Base-by-base conservation (phyloP, 768 basidiomycete species). In the Melanogaster broomeanus region DNA sequence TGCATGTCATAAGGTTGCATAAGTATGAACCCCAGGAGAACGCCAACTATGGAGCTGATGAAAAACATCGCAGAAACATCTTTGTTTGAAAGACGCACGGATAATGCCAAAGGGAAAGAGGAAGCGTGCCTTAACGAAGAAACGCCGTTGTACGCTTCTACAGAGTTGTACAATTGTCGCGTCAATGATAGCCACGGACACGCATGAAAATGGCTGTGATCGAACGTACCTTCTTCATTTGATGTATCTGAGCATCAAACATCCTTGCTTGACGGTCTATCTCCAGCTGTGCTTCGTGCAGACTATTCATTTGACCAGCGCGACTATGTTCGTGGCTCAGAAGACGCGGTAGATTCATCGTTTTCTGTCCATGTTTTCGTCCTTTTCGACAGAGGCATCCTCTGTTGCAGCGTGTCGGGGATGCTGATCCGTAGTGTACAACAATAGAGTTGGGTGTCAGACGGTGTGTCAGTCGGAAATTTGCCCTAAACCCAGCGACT, bases 51-150 rank as follows among this genome's bases (percentile, higher is more conserved):
- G 12, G 5, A 40, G 35, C 35, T 4, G 3, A 21, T 54, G 54
- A 57, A 51, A 34, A 25, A 56, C 9, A 22, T 25, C 34, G 33
- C n/a, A 3, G 9, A 34, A 40, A 13, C 30, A 42, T 56, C 60
- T 3, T 25, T 24, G 7, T 13, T 27, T 25, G 5, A 25, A 42
- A 35, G 47, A 80, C 84, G 55, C 52, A 88, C 76, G 56, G 34
- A 81, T 46, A n/a, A 92, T 73, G 27, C 89, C 90, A 3, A 89
- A 61, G 6, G 85, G 79, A 62, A 92, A 91, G n/a, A 89, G 68
- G 51, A 88, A 83, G 44, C 81, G 75, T 19, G 62, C 60, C 51
- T 71, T 66, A 35, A 53, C 55, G 43, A 64, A 63, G 34, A 69
- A 53, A 22, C 18, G 56, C 3, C 48, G 55, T 19, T 56, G 43